Base-by-base conservation (phyloP, 2,329 filamentous ascomycete genomes). In the Emydomyces testavorans region DNA sequence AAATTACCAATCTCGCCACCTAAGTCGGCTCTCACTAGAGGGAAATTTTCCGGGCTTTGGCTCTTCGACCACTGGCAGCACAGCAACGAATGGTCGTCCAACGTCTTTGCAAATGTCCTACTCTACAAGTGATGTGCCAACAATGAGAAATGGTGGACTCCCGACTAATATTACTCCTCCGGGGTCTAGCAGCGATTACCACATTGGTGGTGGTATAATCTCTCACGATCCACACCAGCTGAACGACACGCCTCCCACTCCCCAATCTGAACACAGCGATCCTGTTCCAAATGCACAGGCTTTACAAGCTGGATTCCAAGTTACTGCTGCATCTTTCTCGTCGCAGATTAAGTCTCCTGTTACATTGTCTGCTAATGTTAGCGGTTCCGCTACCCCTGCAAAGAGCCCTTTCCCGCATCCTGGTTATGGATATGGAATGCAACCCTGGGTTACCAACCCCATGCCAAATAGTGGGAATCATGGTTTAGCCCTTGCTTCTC, bases 121-220 rank as follows among this genome's bases (percentile, higher is more conserved):
- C 69, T 95, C 92, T 7, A 80, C 86, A 46, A 92, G 84, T 64
- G 89, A 96, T 60, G 75, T 95, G 16, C 85, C 88, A 3, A 93
- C 88, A 6, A 72, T 88, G 60, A 94, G 92, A 55, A 72, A 76
- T 46, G 75, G 76, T 47, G 73, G 69, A 40, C 65, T 72, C 42
- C 68, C 74, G 40, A 60, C 59, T 18, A 58, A 62, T 3, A 61
- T 65, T 24, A 70, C 66, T 10, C 58, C 69, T 8, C 66, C 69
- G 45, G 84, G 85, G 61, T 79, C 71, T 4, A 74, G 79, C 53
- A 71, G 74, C 44, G 75, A 80, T 58, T 72, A 76, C 53, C 29
- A 23, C 36, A 26, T 34, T 6, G 34, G 15, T 13, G 24, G 26
- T 18, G 20, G 20, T 21, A 44, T 49, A 1, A 29, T 13, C 37